Conservation (phyloP, 163 green algal genomes). For the Dunaliella salina region DNA sequence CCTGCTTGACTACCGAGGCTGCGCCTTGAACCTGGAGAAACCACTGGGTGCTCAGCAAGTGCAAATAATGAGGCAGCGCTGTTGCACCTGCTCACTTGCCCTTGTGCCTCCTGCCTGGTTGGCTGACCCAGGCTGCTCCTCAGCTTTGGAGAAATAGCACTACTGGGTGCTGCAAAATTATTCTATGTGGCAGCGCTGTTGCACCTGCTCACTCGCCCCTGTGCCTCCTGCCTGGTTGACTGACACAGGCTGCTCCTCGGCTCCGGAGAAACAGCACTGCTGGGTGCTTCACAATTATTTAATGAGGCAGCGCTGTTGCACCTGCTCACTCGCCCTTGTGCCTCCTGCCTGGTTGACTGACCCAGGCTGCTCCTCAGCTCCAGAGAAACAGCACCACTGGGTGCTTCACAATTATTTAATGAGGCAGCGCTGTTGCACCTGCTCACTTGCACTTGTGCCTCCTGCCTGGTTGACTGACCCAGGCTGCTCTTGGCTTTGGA, state of each 20-base stretch:
- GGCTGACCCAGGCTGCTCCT: slow-evolving; percentile 52
- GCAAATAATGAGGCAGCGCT: neutral
- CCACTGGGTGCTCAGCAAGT: neutral
- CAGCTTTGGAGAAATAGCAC: neutral
- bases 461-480: neutral
- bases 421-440: neutral
- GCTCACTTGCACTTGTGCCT: neutral
- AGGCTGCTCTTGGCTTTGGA: slow-evolving; percentile 53
- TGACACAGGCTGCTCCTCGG: slow-evolving; percentile 55
- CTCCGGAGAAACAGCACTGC: neutral
- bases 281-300: too few species aligned
- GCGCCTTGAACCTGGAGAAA: slow-evolving; percentile 40
- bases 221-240: neutral
- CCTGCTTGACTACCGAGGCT: slow-evolving; percentile 30
- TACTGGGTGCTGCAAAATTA: neutral
- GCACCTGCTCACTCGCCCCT: neutral
- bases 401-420: too few species aligned
- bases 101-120: neutral
- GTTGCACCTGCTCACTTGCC: neutral
- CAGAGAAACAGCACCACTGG: neutral
- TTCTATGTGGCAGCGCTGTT: neutral
- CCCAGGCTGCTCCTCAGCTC: slow-evolving; percentile 55
- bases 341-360: neutral
- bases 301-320: neutral
- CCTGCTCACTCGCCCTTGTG: neutral